These are phyloP conservation scores for Lasiodiplodia theobromae DNA, from an alignment of 2,329 filamentous ascomycete genomes.

Conservation along the genomic window DNA sequence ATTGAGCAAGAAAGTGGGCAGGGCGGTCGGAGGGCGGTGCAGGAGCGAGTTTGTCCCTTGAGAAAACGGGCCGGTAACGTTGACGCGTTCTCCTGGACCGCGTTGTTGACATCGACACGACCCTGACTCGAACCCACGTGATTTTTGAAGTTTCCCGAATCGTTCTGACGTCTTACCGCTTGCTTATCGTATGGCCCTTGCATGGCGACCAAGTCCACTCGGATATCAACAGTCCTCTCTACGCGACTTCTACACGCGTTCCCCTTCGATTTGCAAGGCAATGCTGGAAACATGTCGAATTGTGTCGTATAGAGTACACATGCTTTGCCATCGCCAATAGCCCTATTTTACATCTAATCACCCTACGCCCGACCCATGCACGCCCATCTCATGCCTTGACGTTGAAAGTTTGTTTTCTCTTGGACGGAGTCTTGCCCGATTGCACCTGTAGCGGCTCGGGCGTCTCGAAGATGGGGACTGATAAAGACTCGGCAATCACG, in stretches of 20 bases:
- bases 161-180: not conserved
- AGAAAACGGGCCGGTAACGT: not conserved
- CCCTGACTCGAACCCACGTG: not conserved
- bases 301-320: conserved; percentile 8
- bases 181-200: not conserved
- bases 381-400: not conserved
- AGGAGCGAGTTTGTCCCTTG: not conserved
- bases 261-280: not conserved
- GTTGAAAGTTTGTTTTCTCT: conserved; percentile 12
- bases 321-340: not conserved
- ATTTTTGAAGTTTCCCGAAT: not conserved
- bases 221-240: too few relatives aligned
- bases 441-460: conserved; percentile 7
- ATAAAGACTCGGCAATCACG: conserved; percentile 39
- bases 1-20: not conserved
- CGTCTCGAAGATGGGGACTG: conserved; percentile 5
- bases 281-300: not conserved
- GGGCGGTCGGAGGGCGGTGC: not conserved
- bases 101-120: not conserved
- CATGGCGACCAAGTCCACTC: too few relatives aligned
- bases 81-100: not conserved
- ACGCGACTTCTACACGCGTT: too few relatives aligned
- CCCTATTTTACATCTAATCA: conserved; percentile 12
- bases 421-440: not conserved
- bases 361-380: conserved; percentile 19